A percentile compares a stretch with the other conserved stretches of the same genome.
Evolutionary conservation across 768 basidiomycete genomes (phyloP).

Genomic region (Lanmaoa rubissima): DNA sequence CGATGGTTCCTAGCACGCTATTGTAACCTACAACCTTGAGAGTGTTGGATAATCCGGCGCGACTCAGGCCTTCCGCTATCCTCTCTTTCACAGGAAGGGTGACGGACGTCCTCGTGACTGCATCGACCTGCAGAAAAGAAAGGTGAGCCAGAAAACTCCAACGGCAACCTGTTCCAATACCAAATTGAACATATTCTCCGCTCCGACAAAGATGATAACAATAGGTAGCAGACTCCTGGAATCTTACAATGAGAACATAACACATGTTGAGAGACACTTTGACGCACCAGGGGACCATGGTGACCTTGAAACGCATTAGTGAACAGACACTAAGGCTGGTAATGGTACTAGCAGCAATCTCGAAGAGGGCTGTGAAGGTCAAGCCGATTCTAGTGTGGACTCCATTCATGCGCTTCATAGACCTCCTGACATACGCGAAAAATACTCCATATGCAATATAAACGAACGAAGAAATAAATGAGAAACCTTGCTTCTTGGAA

Average conservation of each 20-base stretch:
- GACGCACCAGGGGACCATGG: conserved; percentile 83
- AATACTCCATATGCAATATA: conserved; percentile 78
- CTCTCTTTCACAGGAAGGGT: conserved; percentile 87
- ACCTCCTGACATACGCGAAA: conserved; percentile 70
- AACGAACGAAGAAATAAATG: conserved; percentile 66
- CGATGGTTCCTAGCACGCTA: conserved; percentile 70
- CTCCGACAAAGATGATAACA: conserved; percentile 91
- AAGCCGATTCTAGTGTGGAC: conserved; percentile 91
- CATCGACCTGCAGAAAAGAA: conserved; percentile 61
- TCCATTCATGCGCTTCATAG: conserved; percentile 72
- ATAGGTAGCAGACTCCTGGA: conserved; percentile 85
- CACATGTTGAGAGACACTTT: neutral
- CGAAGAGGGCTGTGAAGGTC: conserved; percentile 89
- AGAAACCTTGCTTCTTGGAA: conserved; percentile 46
- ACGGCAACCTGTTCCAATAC: conserved; percentile 43
- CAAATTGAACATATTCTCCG: conserved; percentile 96
- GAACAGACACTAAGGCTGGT: conserved; percentile 93
- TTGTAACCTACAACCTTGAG: conserved; percentile 91
- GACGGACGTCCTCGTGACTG: conserved; percentile 82
- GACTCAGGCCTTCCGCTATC: conserved; percentile 86
- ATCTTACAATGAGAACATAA: conserved; percentile 7
- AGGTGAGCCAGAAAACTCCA: conserved; percentile 24
- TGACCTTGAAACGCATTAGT: conserved; percentile 82
- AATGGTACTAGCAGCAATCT: conserved; percentile 89
- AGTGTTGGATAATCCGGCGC: conserved; percentile 88